Evolutionary conservation across 805 yeast genomes (phyloP), one percentile per base, ranked within the genome.

Genomic region (Zygoascus tannicola): DNA sequence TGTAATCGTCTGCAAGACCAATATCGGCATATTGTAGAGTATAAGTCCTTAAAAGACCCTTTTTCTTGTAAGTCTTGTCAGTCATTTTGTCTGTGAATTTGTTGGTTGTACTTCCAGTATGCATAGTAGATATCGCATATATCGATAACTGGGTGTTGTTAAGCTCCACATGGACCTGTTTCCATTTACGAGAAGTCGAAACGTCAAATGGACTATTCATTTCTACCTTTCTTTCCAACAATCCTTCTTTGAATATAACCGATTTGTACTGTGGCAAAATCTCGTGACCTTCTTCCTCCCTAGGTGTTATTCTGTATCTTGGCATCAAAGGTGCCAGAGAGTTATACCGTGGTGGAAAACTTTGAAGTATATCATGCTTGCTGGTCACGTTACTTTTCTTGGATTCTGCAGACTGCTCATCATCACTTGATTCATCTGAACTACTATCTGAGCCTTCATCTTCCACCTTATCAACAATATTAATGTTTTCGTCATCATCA

Each of bases 61-160:
- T 52, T 5, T 49, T 44, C 15, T 55, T 50, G 49, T 38, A 54
- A 21, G 26, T 45, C n/a, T 19, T 22, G 16, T 35, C 41, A n/a
- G 37, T 40, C 5, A 33, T 20, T 32, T 35, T 30, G 30, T 41
- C 39, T 30, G 43, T 22, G 44, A 40, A 22, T 15, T 60, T 53
- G 5, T 22, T 37, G 32, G 16, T n/a, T 12, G 30, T 12, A 8
- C 30, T 12, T 23, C 22, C 22, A 3, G 62, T 50, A 32, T 69
- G 74, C 12, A 69, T 66, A 14, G 45, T 12, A 5, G 49, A 21
- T 7, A 43, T 40, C 15, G 62, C 54, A 59, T 82, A 84, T 44
- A 88, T 66, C 60, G 83, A 83, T 30, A 88, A 65, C 63, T 85
- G 95, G 1, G 97, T 88, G 16, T 90, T 84, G 67, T 88, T 86